These are phyloP conservation scores for Mycena epipterygia DNA, from an alignment of 768 basidiomycete species.

Conservation along the genomic window DNA sequence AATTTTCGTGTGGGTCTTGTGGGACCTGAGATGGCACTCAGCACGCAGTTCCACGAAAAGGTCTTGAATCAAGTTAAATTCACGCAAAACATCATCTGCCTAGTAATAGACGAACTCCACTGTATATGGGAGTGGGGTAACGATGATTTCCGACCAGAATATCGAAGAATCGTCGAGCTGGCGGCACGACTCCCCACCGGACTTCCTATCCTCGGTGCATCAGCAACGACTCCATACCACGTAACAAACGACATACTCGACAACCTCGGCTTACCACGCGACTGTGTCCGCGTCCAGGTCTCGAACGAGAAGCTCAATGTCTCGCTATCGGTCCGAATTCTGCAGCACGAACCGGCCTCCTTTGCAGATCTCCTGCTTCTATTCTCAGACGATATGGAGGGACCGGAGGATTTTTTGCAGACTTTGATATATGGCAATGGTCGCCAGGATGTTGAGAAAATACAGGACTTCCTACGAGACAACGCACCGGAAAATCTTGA, in stretches of 20 bases:
- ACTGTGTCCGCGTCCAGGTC: neutral
- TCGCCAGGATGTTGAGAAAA: conserved; percentile 27
- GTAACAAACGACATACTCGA: conserved; percentile 20
- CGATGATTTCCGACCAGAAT: conserved; percentile 31
- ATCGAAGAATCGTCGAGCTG: conserved; percentile 4
- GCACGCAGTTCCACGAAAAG: conserved; percentile 15
- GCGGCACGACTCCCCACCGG: conserved; percentile 22
- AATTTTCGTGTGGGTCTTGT: conserved; percentile 34
- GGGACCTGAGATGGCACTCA: conserved; percentile 35
- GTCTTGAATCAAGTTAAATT: conserved; percentile 27
- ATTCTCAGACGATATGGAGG: neutral
- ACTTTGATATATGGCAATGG: conserved; percentile 33
- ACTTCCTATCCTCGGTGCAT: conserved; percentile 28
- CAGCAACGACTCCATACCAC: conserved; percentile 20
- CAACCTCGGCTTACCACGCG: conserved; percentile 10
- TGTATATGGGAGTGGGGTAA: conserved; percentile 41
- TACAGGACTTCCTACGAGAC: conserved; percentile 32
- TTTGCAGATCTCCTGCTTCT: conserved; percentile 30
- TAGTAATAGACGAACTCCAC: conserved; percentile 41
- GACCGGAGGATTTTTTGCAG: conserved; percentile 23
- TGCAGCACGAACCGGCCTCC: conserved; percentile 26
- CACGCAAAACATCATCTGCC: conserved; percentile 19
- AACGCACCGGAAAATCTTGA: conserved; percentile 14
- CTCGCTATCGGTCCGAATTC: neutral
- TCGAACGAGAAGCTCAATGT: conserved; percentile 33